Evolutionary conservation across 2,329 filamentous ascomycete species (phyloP).

Genomic region (Juglanconis oblonga): DNA sequence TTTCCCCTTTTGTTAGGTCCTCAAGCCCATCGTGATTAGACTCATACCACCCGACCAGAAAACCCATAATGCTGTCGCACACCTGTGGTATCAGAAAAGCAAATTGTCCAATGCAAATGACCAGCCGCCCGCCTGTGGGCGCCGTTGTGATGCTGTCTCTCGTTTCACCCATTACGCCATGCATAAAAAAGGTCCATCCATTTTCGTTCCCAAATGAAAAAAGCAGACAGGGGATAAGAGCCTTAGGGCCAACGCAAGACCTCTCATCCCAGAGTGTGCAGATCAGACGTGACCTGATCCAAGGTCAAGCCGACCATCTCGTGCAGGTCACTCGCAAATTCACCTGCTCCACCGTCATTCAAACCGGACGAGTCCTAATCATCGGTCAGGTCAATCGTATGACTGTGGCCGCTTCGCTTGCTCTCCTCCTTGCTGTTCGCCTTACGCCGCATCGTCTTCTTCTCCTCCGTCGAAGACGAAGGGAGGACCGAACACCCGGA

Average conservation of each 20-base stretch:
- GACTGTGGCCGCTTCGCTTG: background rate
- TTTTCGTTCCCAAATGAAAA: background rate
- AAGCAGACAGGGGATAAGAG: background rate
- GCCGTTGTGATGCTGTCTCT: background rate
- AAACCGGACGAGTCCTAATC: background rate
- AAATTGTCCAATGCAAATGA: background rate
- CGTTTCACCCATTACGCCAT: background rate
- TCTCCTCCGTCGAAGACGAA: background rate
- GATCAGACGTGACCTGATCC: background rate
- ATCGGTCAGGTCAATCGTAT: constrained; percentile 12
- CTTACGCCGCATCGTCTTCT: background rate
- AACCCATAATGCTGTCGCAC: background rate
- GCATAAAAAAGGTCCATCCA: background rate
- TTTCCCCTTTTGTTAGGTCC: too few relatives aligned
- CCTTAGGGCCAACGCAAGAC: background rate
- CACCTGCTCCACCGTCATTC: background rate
- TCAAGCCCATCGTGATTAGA: too few relatives aligned
- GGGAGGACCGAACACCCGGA: background rate
- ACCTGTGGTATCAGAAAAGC: background rate
- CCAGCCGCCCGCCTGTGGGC: background rate
- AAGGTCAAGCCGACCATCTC: background rate
- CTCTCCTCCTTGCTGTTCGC: background rate
- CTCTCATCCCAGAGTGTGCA: background rate
- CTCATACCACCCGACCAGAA: background rate
- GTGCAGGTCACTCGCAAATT: background rate